Conservation (phyloP, 1,284 basidiomycete genomes). For the Tilletia walkeri region DNA sequence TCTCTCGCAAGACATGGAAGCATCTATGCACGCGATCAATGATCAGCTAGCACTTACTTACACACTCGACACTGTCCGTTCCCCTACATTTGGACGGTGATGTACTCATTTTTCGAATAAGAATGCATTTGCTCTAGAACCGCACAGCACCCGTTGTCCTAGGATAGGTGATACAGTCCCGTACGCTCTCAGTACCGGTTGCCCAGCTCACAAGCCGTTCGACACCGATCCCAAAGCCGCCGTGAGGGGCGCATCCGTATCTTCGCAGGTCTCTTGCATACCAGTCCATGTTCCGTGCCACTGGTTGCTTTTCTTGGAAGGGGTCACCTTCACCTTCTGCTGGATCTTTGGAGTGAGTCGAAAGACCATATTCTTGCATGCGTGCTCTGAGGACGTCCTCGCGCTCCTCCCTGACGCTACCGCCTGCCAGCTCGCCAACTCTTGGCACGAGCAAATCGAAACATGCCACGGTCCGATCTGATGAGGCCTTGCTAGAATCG, state of each 20-base stretch:
- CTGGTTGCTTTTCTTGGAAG: background rate
- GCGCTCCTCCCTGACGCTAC: constrained; percentile 84
- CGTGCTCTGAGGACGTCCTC: constrained; percentile 52
- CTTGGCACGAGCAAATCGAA: constrained; percentile 89
- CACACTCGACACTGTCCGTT: background rate
- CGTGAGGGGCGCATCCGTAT: constrained; percentile 45
- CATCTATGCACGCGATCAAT: background rate
- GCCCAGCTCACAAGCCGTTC: constrained; percentile 50
- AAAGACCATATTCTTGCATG: constrained; percentile 22
- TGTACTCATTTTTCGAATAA: background rate
- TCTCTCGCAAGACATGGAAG: background rate
- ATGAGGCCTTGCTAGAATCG: background rate
- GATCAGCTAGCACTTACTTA: background rate
- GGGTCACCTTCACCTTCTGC: background rate
- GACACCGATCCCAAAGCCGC: constrained; percentile 51
- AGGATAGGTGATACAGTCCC: constrained; percentile 48
- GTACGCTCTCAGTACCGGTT: constrained; percentile 44
- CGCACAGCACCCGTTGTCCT: constrained; percentile 38
- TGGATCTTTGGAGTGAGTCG: background rate
- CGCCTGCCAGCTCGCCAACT: constrained; percentile 86
- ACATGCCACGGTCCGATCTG: constrained; percentile 73
- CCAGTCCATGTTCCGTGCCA: constrained; percentile 29
- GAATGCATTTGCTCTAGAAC: constrained; percentile 26
- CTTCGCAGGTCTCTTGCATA: constrained; percentile 44
- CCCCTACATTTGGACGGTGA: background rate